These are phyloP conservation scores for Curvularia sp. DNA, from an alignment of 2,329 filamentous ascomycete genomes.

Conservation along the genomic window DNA sequence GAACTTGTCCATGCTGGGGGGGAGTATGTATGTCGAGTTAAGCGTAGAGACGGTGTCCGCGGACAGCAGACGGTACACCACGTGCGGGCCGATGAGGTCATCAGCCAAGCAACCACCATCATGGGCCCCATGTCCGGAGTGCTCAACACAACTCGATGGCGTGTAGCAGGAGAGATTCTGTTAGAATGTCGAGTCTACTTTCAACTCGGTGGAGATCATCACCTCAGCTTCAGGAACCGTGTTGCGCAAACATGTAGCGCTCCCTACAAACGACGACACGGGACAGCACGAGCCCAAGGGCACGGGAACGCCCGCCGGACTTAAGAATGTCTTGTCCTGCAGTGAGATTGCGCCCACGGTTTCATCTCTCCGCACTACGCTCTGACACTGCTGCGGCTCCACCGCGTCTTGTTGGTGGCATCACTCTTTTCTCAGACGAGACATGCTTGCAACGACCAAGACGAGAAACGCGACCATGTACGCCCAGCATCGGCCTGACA, in stretches of 20 bases:
- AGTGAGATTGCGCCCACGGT: not conserved
- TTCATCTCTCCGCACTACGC: slow-evolving; percentile 7
- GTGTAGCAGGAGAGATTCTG: not conserved
- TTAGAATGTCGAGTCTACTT: not conserved
- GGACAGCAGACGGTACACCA: slow-evolving; percentile 16
- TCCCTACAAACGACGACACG: not conserved
- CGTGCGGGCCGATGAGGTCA: slow-evolving; percentile 35
- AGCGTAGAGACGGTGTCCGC: slow-evolving; percentile 20
- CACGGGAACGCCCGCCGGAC: slow-evolving; percentile 1
- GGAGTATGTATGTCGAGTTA: slow-evolving; percentile 13
- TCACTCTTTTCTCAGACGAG: slow-evolving; percentile 3
- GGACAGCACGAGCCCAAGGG: not conserved
- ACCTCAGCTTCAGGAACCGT: not conserved
- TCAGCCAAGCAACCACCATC: slow-evolving; percentile 24
- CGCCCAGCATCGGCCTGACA: slow-evolving; percentile 2
- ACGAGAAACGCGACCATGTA: slow-evolving; percentile 10
- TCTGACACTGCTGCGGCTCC: slow-evolving; percentile 4
- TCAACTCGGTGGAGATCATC: not conserved
- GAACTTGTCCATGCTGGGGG: slow-evolving; percentile 43
- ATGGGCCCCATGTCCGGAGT: slow-evolving; percentile 1
- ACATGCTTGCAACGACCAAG: slow-evolving; percentile 8
- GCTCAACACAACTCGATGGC: not conserved
- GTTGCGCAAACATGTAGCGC: not conserved
- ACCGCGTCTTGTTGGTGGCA: not conserved
- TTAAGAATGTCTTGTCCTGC: slow-evolving; percentile 1